Evolutionary conservation across 345 rosid species (phyloP), one percentile per base, ranked within the genome.

Genomic region (Salix arbutifolia): DNA sequence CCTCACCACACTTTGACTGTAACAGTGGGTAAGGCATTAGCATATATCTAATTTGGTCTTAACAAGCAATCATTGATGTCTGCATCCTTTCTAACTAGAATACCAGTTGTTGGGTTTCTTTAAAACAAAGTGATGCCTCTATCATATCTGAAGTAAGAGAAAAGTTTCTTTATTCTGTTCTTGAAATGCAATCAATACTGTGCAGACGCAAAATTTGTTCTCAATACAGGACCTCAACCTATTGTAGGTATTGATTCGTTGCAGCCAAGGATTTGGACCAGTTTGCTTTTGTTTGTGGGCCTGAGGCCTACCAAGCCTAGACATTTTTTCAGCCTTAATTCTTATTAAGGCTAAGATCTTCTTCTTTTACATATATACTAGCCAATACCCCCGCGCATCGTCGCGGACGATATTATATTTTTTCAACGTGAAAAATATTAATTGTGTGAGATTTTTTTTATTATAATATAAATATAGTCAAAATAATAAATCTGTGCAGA

Each of bases 71-170:
- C 56, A 52, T 50, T 69, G n/a, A 60, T 60, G 25, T 56, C n/a
- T 67, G 26, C 74, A 42, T 35, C 53, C 74, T 77, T 44, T 77
- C 35, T 66, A 30, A 78, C 21, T 53, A 53, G 19, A 73, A 78
- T 23, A 60, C 6, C 14, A 33, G 76, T 74, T 23, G 56, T n/a
- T 73, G 42, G 56, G 8, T 74, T 60, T 68, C 83, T 74, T 80
- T 35, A 5, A 71, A 78, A 77, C 77, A 69, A 80, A 80, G 84
- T 46, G 72, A 78, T 72, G 78, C 80, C 46, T 74, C 68, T 40
- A 70, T 77, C 78, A 64, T 68, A 26, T 72, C 38, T 28, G 28
- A 74, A 74, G 76, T 62, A 48, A 66, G 62, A 25, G 23, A 16
- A 14, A 83, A 71, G 81, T 60, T 77, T 76, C 70, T 37, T 52